Conservation (phyloP, 2,329 filamentous ascomycete genomes). For the Alternaria triticina region DNA sequence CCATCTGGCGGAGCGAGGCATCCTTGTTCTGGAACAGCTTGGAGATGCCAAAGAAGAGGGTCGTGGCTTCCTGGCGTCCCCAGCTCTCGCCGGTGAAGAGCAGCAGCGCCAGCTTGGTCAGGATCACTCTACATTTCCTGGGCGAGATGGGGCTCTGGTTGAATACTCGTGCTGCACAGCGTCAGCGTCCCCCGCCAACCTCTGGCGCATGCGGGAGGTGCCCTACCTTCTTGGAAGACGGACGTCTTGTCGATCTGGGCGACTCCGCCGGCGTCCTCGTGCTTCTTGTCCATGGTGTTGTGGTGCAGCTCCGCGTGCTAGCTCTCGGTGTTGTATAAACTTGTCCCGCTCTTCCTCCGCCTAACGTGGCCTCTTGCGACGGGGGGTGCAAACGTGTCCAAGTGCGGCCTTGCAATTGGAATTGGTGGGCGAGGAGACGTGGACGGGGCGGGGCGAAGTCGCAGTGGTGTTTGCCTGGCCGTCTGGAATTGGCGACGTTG, state of each 20-base stretch:
- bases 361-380: slow-evolving; percentile 46
- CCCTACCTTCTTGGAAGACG: slow-evolving; percentile 95
- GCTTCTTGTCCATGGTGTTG: slow-evolving; percentile 76
- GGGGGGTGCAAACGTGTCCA: slow-evolving; percentile 10
- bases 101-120: slow-evolving; percentile 96
- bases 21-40: slow-evolving; percentile 99
- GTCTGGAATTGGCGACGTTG: slow-evolving; percentile 44
- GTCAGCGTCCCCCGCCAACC: slow-evolving; percentile 27
- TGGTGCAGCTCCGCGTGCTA: slow-evolving; percentile 29
- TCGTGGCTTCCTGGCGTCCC: slow-evolving; percentile 95
- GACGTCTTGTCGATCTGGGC: slow-evolving; percentile 98
- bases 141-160: slow-evolving; percentile 97
- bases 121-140: slow-evolving; percentile 87
- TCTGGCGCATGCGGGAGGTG: slow-evolving; percentile 8
- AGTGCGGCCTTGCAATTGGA: slow-evolving; percentile 15
- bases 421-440: not conserved
- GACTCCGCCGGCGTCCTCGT: slow-evolving; percentile 95
- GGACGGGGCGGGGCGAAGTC: slow-evolving; percentile 1
- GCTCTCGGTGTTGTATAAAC: slow-evolving; percentile 28
- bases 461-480: slow-evolving; percentile 16
- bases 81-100: slow-evolving; percentile 97
- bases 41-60: slow-evolving; percentile 95
- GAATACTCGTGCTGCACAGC: slow-evolving; percentile 82
- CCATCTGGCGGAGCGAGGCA: slow-evolving; percentile 97
- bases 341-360: slow-evolving; percentile 39